These are phyloP conservation scores for Erodium texanum DNA, from an alignment of 441 rosid genomes.

Conservation along the genomic window DNA sequence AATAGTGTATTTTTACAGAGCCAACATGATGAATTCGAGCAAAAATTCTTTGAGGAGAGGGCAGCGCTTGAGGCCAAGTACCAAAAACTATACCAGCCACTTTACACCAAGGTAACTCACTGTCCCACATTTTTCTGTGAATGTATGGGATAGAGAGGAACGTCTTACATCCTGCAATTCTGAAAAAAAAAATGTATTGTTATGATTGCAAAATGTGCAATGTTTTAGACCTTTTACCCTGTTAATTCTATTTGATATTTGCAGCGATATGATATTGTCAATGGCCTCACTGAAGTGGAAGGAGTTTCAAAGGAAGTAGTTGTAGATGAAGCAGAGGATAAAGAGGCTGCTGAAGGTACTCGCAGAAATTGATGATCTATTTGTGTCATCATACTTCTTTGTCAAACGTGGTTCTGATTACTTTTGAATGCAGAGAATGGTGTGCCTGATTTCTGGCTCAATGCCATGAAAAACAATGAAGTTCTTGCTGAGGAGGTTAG, in stretches of 20 bases:
- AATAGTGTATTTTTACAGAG: conserved; percentile 33
- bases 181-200: too few species aligned
- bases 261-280: conserved; percentile 75
- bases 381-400: neutral
- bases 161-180: too few species aligned
- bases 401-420: conserved; percentile 2
- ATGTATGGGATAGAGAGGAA: neutral
- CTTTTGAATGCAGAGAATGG: conserved; percentile 55
- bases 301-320: conserved; percentile 36
- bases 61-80: conserved; percentile 82
- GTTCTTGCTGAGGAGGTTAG: conserved; percentile 66
- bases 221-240: too few species aligned
- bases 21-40: conserved; percentile 76
- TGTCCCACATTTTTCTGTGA: neutral
- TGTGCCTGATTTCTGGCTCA: conserved; percentile 89
- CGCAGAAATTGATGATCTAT: neutral
- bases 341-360: conserved; percentile 39
- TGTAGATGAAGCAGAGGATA: conserved; percentile 41
- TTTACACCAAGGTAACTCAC: conserved; percentile 51
- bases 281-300: conserved; percentile 55
- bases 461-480: conserved; percentile 20
- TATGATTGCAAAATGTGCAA: too few species aligned
- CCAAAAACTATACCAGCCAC: conserved; percentile 69
- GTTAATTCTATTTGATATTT: neutral
- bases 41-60: conserved; percentile 79